Conservation (phyloP, 306 rosid species). For the Carpinus viminea region DNA sequence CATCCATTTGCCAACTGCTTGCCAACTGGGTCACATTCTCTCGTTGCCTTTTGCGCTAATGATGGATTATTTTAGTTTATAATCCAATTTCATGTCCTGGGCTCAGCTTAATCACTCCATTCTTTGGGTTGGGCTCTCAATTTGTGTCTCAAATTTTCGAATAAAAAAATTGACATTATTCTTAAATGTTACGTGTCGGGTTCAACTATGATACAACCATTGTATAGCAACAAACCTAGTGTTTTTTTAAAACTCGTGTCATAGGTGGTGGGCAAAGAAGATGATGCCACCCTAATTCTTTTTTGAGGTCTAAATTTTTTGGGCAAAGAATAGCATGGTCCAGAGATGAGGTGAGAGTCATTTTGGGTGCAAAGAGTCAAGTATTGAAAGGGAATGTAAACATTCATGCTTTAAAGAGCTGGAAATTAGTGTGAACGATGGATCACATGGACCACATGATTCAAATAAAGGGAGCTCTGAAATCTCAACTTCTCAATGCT, state of each 20-base stretch:
- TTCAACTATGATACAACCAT: no score
- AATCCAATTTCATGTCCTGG: conserved; percentile 29
- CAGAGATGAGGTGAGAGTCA: no score
- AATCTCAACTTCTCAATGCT: conserved; percentile 16
- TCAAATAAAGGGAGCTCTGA: conserved; percentile 13
- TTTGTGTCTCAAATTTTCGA: no score
- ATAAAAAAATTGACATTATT: no score
- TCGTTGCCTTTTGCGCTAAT: conserved; percentile 30
- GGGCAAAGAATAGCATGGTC: no score
- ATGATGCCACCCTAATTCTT: background rate
- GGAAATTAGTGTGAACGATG: background rate
- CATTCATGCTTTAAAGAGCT: background rate
- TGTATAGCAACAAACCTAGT: background rate
- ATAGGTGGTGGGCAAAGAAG: background rate
- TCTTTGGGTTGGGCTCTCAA: no score
- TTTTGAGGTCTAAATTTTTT: background rate
- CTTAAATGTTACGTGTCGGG: no score
- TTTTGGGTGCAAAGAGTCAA: no score
- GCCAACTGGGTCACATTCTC: conserved; percentile 33
- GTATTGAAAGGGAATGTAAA: no score
- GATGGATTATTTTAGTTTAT: conserved; percentile 33
- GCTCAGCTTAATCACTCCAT: conserved; percentile 3
- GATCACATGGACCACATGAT: background rate
- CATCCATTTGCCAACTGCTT: conserved; percentile 40
- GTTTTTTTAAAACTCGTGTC: background rate